Evolutionary conservation across 2,329 filamentous ascomycete genomes (phyloP).

Genomic region (Neospermospora avenae): DNA sequence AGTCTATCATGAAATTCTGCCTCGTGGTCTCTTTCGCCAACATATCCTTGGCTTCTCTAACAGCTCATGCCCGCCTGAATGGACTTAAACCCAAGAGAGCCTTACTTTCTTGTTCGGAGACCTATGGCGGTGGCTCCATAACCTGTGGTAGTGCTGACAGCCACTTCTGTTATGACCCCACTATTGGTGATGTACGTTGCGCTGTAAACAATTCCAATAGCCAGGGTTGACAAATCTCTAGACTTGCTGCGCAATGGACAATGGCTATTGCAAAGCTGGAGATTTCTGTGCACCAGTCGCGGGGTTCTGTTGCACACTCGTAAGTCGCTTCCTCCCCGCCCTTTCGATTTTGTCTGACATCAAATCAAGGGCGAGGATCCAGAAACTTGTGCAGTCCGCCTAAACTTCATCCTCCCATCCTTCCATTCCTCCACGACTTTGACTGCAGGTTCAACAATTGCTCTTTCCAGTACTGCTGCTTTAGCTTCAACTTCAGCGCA

Average conservation of each 20-base stretch:
- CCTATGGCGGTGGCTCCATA: constrained; percentile 18
- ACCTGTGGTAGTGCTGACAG: constrained; percentile 14
- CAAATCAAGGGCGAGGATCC: constrained; percentile 1
- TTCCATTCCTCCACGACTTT: neutral
- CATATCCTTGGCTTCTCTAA: constrained; percentile 2
- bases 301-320: constrained; percentile 24
- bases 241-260: constrained; percentile 21
- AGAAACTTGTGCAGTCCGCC: neutral
- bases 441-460: neutral
- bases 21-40: neutral
- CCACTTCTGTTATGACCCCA: constrained; percentile 26
- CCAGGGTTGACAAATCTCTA: neutral
- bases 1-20: neutral
- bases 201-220: neutral
- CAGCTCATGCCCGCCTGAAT: neutral
- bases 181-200: constrained; percentile 18
- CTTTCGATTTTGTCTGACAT: neutral
- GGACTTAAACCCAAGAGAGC: constrained; percentile 6
- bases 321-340: neutral
- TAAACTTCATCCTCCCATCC: neutral
- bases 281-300: constrained; percentile 21
- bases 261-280: constrained; percentile 20
- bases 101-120: constrained; percentile 19
- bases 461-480: neutral
- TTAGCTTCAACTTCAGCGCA: neutral